Evolutionary conservation across 1,139 yeast genomes (phyloP).

Genomic region (Taphrina pruni): DNA sequence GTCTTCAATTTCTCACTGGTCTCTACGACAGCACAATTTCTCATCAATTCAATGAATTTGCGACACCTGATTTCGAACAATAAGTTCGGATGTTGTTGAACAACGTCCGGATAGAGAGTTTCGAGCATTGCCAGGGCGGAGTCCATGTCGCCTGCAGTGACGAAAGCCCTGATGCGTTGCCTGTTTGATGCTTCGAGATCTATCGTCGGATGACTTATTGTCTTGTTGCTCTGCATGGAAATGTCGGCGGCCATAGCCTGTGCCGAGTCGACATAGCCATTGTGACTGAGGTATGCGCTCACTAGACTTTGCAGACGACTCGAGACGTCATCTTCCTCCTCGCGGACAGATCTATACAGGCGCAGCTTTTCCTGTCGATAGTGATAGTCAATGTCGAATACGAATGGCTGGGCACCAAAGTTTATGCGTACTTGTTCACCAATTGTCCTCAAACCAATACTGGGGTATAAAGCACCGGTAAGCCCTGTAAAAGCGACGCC

Average conservation of each 20-base stretch:
- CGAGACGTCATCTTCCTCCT: conserved; percentile 40
- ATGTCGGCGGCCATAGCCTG: conserved; percentile 65
- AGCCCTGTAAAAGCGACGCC: conserved; percentile 61
- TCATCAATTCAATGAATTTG: conserved; percentile 58
- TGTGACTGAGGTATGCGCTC: conserved; percentile 70
- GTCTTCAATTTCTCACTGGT: conserved; percentile 31
- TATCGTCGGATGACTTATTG: conserved; percentile 47
- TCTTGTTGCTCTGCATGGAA: conserved; percentile 31
- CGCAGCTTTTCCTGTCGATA: conserved; percentile 52
- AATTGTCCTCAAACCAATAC: conserved; percentile 57
- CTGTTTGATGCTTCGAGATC: conserved; percentile 56
- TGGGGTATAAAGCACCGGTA: conserved; percentile 56
- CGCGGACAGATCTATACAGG: conserved; percentile 36
- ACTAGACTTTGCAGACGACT: conserved; percentile 55
- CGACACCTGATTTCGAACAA: conserved; percentile 63
- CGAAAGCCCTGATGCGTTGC: conserved; percentile 59
- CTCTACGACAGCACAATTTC: conserved; percentile 46
- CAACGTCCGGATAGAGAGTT: conserved; percentile 57
- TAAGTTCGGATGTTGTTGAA: conserved; percentile 56
- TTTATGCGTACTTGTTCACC: conserved; percentile 66
- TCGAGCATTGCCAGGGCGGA: conserved; percentile 57
- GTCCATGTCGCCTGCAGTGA: conserved; percentile 60
- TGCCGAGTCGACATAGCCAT: conserved; percentile 73
- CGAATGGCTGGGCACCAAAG: conserved; percentile 71
- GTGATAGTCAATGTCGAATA: conserved; percentile 73